Evolutionary conservation across 2,329 filamentous ascomycete genomes (phyloP), one percentile per base, ranked within the genome.

Genomic region (Rhinocladiella similis): DNA sequence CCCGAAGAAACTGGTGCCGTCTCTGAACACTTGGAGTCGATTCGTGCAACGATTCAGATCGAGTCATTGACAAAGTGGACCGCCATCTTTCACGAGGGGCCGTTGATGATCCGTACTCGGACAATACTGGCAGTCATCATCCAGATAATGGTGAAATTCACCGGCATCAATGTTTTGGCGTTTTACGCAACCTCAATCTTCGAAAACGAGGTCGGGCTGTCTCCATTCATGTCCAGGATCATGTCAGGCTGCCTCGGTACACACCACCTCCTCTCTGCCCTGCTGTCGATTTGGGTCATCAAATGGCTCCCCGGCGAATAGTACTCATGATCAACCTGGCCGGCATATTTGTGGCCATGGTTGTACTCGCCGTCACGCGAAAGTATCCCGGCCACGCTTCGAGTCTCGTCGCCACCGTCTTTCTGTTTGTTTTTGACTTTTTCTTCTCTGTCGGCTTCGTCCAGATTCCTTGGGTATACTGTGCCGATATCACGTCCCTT

Each of bases 301-400:
- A 78, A 81, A 62, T 7, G 25, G 7, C 25, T 3, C 4, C 25
- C 25, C 75, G 88, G 25, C 80, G 88, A 16, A 82, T 83, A 66
- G 80, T 91, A 58, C 90, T 91, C 86, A 72, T 91, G 16, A 83
- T 89, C 60, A 87, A 87, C 51, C 83, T 84, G 0, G 73, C 81
- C 33, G 84, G 84, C 0, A 85, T 86, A 75, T 83, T 83, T 36
- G 67, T 79, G 1, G 84, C 82, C 50, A 90, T 90, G 87, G 80
- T 84, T 1, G 78, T 90, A 20, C 67, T 80, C 3, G 73, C 76
- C 5, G 66, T 75, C 18, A 79, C 76, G 64, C n/a, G 73, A 76
- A 10, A 71, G 68, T 29, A 49, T 48, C 0, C 68, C 13, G 80
- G 81, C 68, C 72, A 71, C 2, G 56, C 71, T 1, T 76, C 81